Percentiles rank a stretch among this genome's conserved stretches.
Evolutionary conservation across 2,329 filamentous ascomycete genomes (phyloP).

Genomic region (Penicillium glabrum): DNA sequence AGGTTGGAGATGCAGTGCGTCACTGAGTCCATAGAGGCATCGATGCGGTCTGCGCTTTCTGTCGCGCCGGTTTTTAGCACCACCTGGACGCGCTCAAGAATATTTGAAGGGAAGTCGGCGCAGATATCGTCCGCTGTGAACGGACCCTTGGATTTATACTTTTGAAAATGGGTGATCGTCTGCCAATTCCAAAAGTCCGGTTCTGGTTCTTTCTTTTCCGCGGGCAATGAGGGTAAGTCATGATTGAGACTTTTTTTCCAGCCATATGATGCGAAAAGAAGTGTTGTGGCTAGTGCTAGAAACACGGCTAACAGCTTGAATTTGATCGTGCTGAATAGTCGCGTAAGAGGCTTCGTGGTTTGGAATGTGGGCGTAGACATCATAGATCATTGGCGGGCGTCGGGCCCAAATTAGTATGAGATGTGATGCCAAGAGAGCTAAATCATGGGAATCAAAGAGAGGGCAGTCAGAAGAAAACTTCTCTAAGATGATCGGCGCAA

Average conservation of each 20-base stretch:
- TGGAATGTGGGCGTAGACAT: neutral
- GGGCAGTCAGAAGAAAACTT: neutral
- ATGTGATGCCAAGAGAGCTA: neutral
- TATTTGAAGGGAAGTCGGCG: constrained; percentile 32
- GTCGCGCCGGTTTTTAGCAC: constrained; percentile 53
- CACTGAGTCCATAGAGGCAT: constrained; percentile 49
- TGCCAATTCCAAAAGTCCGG: constrained; percentile 25
- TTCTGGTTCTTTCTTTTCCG: neutral
- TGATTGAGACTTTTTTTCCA: neutral
- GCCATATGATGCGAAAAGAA: neutral
- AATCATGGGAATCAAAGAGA: neutral
- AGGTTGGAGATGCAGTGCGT: constrained; percentile 15
- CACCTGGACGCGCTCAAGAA: constrained; percentile 46
- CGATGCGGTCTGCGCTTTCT: constrained; percentile 42
- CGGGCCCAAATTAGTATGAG: neutral
- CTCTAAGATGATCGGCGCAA: neutral
- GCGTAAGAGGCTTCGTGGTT: neutral
- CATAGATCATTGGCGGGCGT: neutral
- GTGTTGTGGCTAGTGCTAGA: neutral
- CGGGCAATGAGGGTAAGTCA: neutral
- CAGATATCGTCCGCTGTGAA: constrained; percentile 12
- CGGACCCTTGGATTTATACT: neutral
- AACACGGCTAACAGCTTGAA: neutral
- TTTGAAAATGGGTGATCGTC: constrained; percentile 17
- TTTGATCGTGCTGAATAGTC: neutral